These are phyloP conservation scores for Russula griseocarnosa DNA, from an alignment of 768 basidiomycete genomes.

Conservation along the genomic window DNA sequence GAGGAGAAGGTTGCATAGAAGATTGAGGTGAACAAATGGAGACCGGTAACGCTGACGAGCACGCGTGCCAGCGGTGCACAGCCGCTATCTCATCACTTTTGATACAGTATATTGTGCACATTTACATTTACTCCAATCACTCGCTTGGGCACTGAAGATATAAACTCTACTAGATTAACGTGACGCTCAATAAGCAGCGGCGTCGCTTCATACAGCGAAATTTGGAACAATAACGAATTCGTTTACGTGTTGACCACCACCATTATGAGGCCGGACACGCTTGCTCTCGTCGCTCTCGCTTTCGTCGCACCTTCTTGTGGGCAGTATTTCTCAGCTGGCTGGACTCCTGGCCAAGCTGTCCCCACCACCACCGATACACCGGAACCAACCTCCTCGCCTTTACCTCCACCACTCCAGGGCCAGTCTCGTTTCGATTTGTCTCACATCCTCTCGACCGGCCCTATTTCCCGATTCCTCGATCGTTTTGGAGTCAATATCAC, in stretches of 20 bases:
- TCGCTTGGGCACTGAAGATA: neutral
- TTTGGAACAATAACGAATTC: neutral
- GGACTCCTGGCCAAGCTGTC: conserved; percentile 68
- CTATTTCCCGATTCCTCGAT: conserved; percentile 51
- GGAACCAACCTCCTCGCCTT: conserved; percentile 25
- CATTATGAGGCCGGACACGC: conserved; percentile 15
- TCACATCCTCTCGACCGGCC: conserved; percentile 47
- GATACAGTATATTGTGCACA: neutral
- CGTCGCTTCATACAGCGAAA: neutral
- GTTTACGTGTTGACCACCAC: neutral
- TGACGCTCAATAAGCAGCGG: neutral
- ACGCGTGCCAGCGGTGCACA: neutral
- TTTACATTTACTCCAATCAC: neutral
- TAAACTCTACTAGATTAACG: neutral
- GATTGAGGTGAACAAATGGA: neutral
- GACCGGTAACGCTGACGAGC: neutral
- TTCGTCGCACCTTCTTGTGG: conserved; percentile 44
- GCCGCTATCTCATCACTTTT: neutral
- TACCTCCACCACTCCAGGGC: conserved; percentile 6
- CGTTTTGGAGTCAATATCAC: conserved; percentile 70
- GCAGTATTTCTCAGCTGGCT: conserved; percentile 79
- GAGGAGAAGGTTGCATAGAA: neutral
- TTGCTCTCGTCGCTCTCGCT: conserved; percentile 18
- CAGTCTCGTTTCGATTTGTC: conserved; percentile 30
- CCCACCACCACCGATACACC: conserved; percentile 22